These are phyloP conservation scores for Nannochloropsis oceanica DNA, from an alignment of 108 stramenopile species.

Conservation along the genomic window DNA sequence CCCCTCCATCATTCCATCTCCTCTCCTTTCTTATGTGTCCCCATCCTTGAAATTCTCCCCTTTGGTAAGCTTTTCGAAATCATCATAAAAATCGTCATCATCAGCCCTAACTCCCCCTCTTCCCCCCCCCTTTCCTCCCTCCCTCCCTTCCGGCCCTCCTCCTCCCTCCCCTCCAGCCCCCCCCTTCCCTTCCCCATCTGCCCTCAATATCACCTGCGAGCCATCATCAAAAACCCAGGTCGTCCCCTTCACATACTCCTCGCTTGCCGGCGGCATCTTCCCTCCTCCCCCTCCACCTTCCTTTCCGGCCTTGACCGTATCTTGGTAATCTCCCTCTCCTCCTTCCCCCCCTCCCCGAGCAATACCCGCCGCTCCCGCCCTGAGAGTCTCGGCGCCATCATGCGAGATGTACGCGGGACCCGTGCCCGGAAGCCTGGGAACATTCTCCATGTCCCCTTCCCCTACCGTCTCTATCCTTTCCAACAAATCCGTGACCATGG, in stretches of 20 bases:
- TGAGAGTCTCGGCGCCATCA: neutral
- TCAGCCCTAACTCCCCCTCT: neutral
- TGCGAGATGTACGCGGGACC: neutral
- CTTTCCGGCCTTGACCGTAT: neutral
- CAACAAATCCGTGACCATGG: conserved; percentile 8
- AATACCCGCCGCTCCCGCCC: neutral
- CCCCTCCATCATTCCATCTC: no score
- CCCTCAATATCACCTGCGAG: conserved; percentile 19
- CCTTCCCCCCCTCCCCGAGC: neutral
- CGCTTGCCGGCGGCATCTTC: neutral
- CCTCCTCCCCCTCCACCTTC: neutral
- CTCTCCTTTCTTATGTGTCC: neutral
- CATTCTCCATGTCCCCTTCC: conserved; percentile 4
- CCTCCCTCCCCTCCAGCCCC: conserved; percentile 2
- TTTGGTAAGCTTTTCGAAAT: conserved; percentile 8
- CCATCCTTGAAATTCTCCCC: neutral
- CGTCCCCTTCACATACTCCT: conserved; percentile 16
- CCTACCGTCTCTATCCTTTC: conserved; percentile 9
- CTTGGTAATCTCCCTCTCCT: neutral
- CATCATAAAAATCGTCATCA: conserved; percentile 14
- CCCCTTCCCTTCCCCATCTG: conserved; percentile 13
- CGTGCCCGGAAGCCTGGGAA: neutral
- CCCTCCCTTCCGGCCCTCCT: conserved; percentile 9
- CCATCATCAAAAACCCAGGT: conserved; percentile 34
- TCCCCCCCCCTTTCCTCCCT: neutral